These are phyloP conservation scores for Fusarium virguliforme DNA, from an alignment of 2,329 filamentous ascomycete species.

Conservation along the genomic window DNA sequence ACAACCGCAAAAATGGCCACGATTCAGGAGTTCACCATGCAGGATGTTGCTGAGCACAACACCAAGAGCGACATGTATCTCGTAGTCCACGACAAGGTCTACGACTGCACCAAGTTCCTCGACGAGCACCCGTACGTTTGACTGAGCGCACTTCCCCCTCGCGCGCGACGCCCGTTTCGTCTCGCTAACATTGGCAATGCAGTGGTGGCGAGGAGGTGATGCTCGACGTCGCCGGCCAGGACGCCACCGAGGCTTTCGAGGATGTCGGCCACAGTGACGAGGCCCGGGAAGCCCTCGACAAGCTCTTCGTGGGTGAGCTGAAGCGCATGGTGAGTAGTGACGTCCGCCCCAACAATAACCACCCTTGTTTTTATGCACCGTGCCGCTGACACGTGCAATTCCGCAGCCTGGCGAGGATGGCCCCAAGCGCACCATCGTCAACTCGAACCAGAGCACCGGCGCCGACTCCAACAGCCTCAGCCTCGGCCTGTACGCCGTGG, in stretches of 20 bases:
- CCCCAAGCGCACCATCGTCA: slow-evolving; percentile 69
- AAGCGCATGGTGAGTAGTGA: slow-evolving; percentile 82
- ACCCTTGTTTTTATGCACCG: slow-evolving; percentile 4
- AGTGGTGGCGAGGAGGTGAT: slow-evolving; percentile 99
- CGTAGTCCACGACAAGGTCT: slow-evolving; percentile 97
- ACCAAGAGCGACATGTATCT: slow-evolving; percentile 95
- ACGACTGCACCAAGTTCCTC: slow-evolving; percentile 89
- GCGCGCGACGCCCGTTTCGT: slow-evolving; percentile 16
- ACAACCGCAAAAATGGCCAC: slow-evolving; percentile 52
- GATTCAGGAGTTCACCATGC: slow-evolving; percentile 76
- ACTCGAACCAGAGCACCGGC: slow-evolving; percentile 66
- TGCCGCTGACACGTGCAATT: slow-evolving; percentile 45
- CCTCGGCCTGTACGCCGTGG: slow-evolving; percentile 84
- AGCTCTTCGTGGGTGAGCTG: slow-evolving; percentile 80
- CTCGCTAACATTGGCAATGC: slow-evolving; percentile 44
- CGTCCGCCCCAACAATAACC: neutral
- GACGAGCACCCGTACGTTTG: slow-evolving; percentile 91
- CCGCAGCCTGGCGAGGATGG: slow-evolving; percentile 82
- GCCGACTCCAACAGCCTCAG: slow-evolving; percentile 73
- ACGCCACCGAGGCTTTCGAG: slow-evolving; percentile 98
- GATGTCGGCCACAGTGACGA: slow-evolving; percentile 99
- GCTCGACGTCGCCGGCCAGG: slow-evolving; percentile 95
- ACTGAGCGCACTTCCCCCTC: slow-evolving; percentile 10
- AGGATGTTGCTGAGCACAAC: slow-evolving; percentile 88
- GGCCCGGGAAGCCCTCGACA: slow-evolving; percentile 92